These are phyloP conservation scores for Ceratopteris richardii DNA, from an alignment of 75 land plant genomes.

Conservation along the genomic window DNA sequence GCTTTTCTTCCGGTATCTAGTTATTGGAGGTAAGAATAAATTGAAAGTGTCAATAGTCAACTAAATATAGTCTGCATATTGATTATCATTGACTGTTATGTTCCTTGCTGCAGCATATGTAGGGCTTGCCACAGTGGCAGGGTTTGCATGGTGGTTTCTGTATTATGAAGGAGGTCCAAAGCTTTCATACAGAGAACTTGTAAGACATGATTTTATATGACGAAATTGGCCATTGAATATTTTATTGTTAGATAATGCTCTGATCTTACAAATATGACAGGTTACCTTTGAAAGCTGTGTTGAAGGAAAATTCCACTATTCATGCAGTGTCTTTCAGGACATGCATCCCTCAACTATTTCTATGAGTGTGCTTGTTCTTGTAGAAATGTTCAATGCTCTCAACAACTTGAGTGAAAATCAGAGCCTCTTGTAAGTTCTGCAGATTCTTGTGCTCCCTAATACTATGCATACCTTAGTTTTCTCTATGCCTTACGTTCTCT, in stretches of 20 bases:
- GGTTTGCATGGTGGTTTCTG: constrained; percentile 98
- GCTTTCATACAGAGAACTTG: constrained; percentile 78
- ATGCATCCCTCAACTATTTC: constrained; percentile 94
- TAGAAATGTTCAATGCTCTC: constrained; percentile 98
- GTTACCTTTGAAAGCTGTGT: constrained; percentile 82
- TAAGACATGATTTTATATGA: constrained; percentile 19
- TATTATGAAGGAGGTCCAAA: constrained; percentile 78
- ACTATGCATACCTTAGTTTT: no score
- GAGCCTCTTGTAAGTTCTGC: constrained; percentile 74
- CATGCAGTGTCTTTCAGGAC: constrained; percentile 83
- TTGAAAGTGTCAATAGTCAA: background rate
- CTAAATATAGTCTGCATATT: background rate
- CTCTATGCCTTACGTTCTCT: background rate
- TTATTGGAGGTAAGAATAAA: constrained; percentile 65
- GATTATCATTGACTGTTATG: background rate
- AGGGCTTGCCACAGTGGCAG: constrained; percentile 91
- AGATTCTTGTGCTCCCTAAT: no score
- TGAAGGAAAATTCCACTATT: constrained; percentile 58
- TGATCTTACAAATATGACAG: constrained; percentile 34
- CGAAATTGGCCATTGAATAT: background rate
- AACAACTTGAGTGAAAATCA: constrained; percentile 99
- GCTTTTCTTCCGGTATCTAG: constrained; percentile 95
- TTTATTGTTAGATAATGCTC: background rate
- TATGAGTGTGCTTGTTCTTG: constrained; percentile 98
- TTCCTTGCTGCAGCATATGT: constrained; percentile 70